phyloP scores from a whole-genome alignment of 2,329 filamentous ascomycete species.

The Pseudocercospora ulei region DNA sequence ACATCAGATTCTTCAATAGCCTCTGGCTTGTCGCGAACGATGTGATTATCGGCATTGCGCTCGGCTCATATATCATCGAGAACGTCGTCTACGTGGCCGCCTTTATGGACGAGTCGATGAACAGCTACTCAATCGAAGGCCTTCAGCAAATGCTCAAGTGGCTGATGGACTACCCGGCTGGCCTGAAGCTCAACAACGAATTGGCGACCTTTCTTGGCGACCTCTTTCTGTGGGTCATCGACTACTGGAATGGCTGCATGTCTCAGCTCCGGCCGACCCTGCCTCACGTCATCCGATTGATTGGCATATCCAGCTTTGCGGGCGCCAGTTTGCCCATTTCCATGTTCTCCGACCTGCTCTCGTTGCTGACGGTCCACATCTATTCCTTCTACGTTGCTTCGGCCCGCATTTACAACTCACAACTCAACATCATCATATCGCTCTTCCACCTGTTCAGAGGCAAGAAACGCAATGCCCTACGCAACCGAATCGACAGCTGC shows the following conservation, averaged over 20 bases:
- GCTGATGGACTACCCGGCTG: constrained; percentile 92
- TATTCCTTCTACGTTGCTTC: constrained; percentile 97
- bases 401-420: constrained; percentile 96
- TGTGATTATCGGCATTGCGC: constrained; percentile 92
- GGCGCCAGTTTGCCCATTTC: constrained; percentile 96
- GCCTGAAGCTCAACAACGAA: constrained; percentile 89
- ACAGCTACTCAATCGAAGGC: constrained; percentile 76
- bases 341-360: constrained; percentile 86
- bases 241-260: constrained; percentile 87
- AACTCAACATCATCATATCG: constrained; percentile 89
- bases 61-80: constrained; percentile 95
- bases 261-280: constrained; percentile 65
- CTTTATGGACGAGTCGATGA: constrained; percentile 65
- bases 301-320: constrained; percentile 89
- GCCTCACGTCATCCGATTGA: constrained; percentile 80
- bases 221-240: constrained; percentile 95
- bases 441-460: constrained; percentile 98
- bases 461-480: constrained; percentile 93
- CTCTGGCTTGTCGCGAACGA: constrained; percentile 98
- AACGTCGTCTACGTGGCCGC: constrained; percentile 76
- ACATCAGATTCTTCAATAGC: constrained; percentile 98
- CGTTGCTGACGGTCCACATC: constrained; percentile 85
- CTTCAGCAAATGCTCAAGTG: constrained; percentile 82
- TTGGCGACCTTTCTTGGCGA: constrained; percentile 89
- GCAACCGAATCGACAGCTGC: constrained; percentile 96